Base-by-base conservation (phyloP, 2,329 filamentous ascomycete species). In the Fusarium haematococcum region DNA sequence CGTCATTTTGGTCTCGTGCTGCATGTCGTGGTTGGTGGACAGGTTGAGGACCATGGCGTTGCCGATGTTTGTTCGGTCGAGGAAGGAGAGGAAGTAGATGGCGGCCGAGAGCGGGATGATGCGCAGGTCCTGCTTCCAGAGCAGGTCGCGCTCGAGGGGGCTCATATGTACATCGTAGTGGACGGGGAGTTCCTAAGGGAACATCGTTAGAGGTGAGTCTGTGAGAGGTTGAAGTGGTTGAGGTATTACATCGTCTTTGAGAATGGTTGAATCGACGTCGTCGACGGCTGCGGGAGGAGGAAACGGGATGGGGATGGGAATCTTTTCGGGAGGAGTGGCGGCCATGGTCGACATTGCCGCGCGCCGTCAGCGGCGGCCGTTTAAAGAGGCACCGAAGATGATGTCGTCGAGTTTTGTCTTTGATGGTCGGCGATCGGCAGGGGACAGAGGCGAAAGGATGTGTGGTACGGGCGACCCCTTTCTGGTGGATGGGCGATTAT, bases 21-120 rank as follows among this genome's bases (percentile, higher is more conserved):
- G 86, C 74, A 94, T 87, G 81, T 93, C 91, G 79, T 93, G 84
- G 52, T 86, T 80, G 0, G 88, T 88, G 13, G 88, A 85, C 23
- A 87, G 83, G 78, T 94, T 93, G 70, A 93, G 85, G 30, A 93
- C 89, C 80, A 90, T 91, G 48, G 91, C 91, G 79, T 92, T 92
- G 78, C 91, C 91, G 67, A 94, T 93, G 80, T 93, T 94, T 65
- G 90, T 88, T 50, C 90, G 86, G 81, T 93, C 91, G 27, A 93
- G 86, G 79, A 91, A 93, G 81, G 90, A 92, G 25, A 93, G 86
- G 54, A 93, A 85, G 80, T 92, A 93, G 60, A 93, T 91, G 62
- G 81, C 83, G 8, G 90, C 89, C n/a, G 86, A 89, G 16, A 93
- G 82, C 2, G 92, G 91, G 16, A 93, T 83, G 66, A 93, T 91